A percentile compares a stretch with the other conserved stretches of the same genome.
Evolutionary conservation across 306 rosid genomes (phyloP).

Genomic region (barrel medic (Medicago truncatula)): MtrunA17r5.0-ANR NC_053045.1:39918001-39918500

Average conservation of each 20-base stretch:
- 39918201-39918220: slow-evolving; percentile 34
- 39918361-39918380: slow-evolving; percentile 94
- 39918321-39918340: slow-evolving; percentile 96
- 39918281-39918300: slow-evolving; percentile 29
- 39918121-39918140: slow-evolving; percentile 93
- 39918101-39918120: slow-evolving; percentile 77
- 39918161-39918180: slow-evolving; percentile 97
- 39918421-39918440: slow-evolving; percentile 97
- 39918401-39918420: slow-evolving; percentile 91
- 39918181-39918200: slow-evolving; percentile 58
- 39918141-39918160: slow-evolving; percentile 97
- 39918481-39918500: slow-evolving; percentile 91
- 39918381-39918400: slow-evolving; percentile 98
- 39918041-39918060: slow-evolving; percentile 18
- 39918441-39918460: slow-evolving; percentile 97
- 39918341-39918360: slow-evolving; percentile 91
- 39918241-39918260: slow-evolving; percentile 10
- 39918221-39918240: slow-evolving; percentile 20
- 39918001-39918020: slow-evolving; percentile 24
- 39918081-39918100: slow-evolving; percentile 84
- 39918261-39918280: slow-evolving; percentile 35
- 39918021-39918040: slow-evolving; percentile 23
- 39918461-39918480: slow-evolving; percentile 89
- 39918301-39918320: slow-evolving; percentile 28
- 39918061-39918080: slow-evolving; percentile 61